Evolutionary conservation across 345 rosid species (phyloP), one percentile per base, ranked within the genome.

Genomic region (Eucalyptus melliodora): DNA sequence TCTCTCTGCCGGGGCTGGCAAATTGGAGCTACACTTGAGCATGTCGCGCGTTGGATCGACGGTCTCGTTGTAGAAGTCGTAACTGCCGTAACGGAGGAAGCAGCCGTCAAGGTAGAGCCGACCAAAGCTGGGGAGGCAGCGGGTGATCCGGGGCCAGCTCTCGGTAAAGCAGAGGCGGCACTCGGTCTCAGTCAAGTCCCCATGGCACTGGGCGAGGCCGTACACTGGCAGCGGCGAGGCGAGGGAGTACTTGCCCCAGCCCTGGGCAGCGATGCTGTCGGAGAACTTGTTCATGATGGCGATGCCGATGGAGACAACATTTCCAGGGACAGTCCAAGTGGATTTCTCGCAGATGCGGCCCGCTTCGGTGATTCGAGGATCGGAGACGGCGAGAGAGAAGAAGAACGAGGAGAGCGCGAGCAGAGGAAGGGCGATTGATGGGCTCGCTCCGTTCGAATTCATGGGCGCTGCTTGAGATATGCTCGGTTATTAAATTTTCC

Each of bases 81-180:
- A 92, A 59, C 87, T 86, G 81, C 91, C 97, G 86, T 90, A 94
- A 31, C 98, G 95, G 55, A 96, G 87, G 91, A 96, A 96, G 91
- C 99, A 97, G 31, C 92, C 94, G 30, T 95, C 97, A 12, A 92
- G 93, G 88, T 92, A 95, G 60, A 96, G 88, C 26, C 97, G 94
- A 92, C 98, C 62, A 91, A 91, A 44, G 37, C 87, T 37, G 90
- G 93, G 91, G 27, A 92, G 88, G 88, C 96, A 95, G 23, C 81
- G 12, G 12, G 89, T 62, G 88, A 93, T 53, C 90, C 87, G 56
- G 15, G 86, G 53, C 89, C 89, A 89, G 88, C 90, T 88, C 51
- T 91, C 88, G 87, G 89, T 85, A 72, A 91, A 93, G 90, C 97
- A 95, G 83, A 55, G 90, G 7, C 90, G 91, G 89, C 96, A 95